These are phyloP conservation scores for Trypanosoma grayi DNA, from an alignment of 208 protist genomes.

Conservation along the genomic window DNA sequence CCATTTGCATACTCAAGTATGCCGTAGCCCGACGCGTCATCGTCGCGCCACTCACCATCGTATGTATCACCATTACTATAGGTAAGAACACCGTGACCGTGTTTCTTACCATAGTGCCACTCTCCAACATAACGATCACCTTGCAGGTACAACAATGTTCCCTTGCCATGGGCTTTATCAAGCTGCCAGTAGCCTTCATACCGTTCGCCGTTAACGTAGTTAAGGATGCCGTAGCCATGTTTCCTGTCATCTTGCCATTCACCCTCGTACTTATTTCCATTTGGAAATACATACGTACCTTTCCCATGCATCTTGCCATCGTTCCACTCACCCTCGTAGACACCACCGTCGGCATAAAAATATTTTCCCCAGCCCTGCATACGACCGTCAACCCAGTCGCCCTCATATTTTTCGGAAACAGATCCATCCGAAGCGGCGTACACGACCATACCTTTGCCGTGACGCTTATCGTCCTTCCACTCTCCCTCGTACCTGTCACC, in stretches of 20 bases:
- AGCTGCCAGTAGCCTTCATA: conserved; percentile 89
- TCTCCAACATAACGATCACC: conserved; percentile 91
- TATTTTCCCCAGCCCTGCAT: conserved; percentile 95
- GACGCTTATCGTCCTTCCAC: conserved; percentile 92
- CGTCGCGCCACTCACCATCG: conserved; percentile 87
- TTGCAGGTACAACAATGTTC: conserved; percentile 88
- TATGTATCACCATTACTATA: conserved; percentile 93
- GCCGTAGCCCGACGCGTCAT: conserved; percentile 80
- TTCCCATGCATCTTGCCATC: conserved; percentile 93
- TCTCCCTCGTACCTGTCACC: conserved; percentile 91
- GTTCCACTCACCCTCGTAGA: conserved; percentile 91
- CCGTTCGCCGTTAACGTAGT: conserved; percentile 87
- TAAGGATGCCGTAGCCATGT: conserved; percentile 88
- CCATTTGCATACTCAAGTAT: conserved; percentile 89
- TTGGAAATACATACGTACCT: conserved; percentile 91
- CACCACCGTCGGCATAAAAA: conserved; percentile 92
- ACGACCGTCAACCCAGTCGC: conserved; percentile 92
- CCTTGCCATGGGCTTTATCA: conserved; percentile 88
- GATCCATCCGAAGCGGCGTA: conserved; percentile 91
- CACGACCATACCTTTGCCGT: conserved; percentile 88
- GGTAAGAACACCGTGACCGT: conserved; percentile 82
- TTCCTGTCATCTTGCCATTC: conserved; percentile 94
- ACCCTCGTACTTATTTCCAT: conserved; percentile 95
- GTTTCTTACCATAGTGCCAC: conserved; percentile 90
- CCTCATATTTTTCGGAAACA: conserved; percentile 93